These are phyloP conservation scores for Cryptococcus amylolentus DNA, from an alignment of 1,284 basidiomycete genomes.

Conservation along the genomic window DNA sequence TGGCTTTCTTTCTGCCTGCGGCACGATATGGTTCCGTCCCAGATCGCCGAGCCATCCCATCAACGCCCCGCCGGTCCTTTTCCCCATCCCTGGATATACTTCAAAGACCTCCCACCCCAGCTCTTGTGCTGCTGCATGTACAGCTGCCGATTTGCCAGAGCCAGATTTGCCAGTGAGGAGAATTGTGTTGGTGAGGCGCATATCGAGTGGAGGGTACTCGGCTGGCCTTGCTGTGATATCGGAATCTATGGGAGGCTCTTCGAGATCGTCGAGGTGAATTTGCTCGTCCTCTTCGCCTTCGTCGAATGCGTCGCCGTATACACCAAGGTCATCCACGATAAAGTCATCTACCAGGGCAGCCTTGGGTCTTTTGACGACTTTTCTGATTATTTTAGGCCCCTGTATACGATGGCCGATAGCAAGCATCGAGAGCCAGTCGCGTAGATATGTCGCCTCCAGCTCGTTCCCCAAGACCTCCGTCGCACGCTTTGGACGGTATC, in stretches of 20 bases:
- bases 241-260: slow-evolving; percentile 16
- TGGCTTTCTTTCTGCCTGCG: slow-evolving; percentile 16
- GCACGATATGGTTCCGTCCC: slow-evolving; percentile 81
- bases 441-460: slow-evolving; percentile 65
- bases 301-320: slow-evolving; percentile 26
- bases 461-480: slow-evolving; percentile 80
- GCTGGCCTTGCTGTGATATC: slow-evolving; percentile 21
- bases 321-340: slow-evolving; percentile 49
- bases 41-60: slow-evolving; percentile 85
- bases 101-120: slow-evolving; percentile 96
- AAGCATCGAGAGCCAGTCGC: slow-evolving; percentile 76
- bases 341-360: slow-evolving; percentile 28
- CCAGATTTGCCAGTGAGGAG: slow-evolving; percentile 79
- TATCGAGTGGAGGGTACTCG: slow-evolving; percentile 29
- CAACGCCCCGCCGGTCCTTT: slow-evolving; percentile 73
- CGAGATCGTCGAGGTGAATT: slow-evolving; percentile 23
- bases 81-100: slow-evolving; percentile 91
- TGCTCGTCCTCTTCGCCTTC: slow-evolving; percentile 19
- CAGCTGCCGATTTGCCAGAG: slow-evolving; percentile 84
- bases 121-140: slow-evolving; percentile 89
- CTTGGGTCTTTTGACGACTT: slow-evolving; percentile 30
- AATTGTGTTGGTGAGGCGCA: slow-evolving; percentile 72
- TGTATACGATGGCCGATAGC: slow-evolving; percentile 50
- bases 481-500: slow-evolving; percentile 70
- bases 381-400: slow-evolving; percentile 34